phyloP scores from a whole-genome alignment of 2,329 filamentous ascomycete species.

The Trichoderma sp. region DNA sequence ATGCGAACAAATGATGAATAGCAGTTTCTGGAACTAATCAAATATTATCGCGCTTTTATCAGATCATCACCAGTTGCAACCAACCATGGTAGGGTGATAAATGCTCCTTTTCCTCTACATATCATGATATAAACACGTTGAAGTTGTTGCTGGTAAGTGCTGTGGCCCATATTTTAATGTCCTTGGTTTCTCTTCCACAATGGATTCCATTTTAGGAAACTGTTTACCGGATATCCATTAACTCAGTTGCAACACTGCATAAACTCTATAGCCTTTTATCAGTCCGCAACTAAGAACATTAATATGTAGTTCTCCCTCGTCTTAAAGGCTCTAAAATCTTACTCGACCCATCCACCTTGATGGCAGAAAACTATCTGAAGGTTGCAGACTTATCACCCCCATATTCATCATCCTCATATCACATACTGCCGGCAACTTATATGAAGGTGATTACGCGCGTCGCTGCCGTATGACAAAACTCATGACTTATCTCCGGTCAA shows the following conservation, averaged over 20 bases:
- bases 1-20: background rate
- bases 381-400: background rate
- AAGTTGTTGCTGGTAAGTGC: background rate
- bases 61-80: background rate
- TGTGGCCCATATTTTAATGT: background rate
- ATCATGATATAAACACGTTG: background rate
- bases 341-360: background rate
- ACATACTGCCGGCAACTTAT: background rate
- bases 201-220: background rate
- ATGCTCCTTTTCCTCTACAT: background rate
- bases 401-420: background rate
- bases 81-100: background rate
- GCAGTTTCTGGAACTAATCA: background rate
- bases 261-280: background rate
- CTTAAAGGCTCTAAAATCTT: background rate
- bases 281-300: background rate
- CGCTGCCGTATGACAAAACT: background rate
- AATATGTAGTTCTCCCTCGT: background rate
- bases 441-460: background rate
- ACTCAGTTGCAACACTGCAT: background rate
- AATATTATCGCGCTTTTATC: background rate
- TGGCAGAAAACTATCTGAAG: background rate
- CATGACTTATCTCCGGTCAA: background rate
- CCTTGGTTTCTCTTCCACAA: background rate
- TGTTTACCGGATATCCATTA: background rate